Evolutionary conservation across 176 grass and related monocot genomes (phyloP), one percentile per base, ranked within the genome.

Genomic region (Otatea glauca): DNA sequence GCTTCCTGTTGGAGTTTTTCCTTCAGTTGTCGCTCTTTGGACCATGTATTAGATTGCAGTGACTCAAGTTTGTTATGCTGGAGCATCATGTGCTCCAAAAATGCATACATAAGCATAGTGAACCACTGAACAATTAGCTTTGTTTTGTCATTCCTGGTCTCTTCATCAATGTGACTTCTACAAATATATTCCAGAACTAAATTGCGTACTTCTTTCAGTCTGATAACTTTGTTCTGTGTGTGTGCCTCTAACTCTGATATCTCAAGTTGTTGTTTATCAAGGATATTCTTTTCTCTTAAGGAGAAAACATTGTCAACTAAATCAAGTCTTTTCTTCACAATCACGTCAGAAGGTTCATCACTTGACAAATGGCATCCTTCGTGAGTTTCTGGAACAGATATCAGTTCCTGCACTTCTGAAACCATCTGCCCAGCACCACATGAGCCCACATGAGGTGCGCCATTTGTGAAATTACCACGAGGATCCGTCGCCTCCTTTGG

Each of bases 81-180:
- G 34, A 76, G 77, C 48, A 16, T 84, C 84, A 94, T 88, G 83
- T 94, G 90, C 23, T 83, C 85, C 79, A 68, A 70, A 81, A 97
- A 90, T 88, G 81, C 75, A 88, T 10, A 24, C 66, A 80, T 7
- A 65, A 85, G 70, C 78, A 87, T 83, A 69, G 77, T 76, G 82
- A 94, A 94, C 80, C 82, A 80, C 59, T 88, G 41, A 74, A 81
- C 54, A n/a, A 69, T 75, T 70, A 61, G 75, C 67, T 86, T 86
- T 70, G 38, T 88, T 88, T 91, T 89, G 65, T 74, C 49, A 41
- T 81, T 84, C 50, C 50, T 83, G 15, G 85, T 81, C 48, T 80
- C 48, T 72, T 63, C 55, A 81, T 86, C 77, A 34, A 73, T 55
- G 18, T 69, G 37, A 66, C 63, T 88, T 77, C 9, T 82, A 81